Evolutionary conservation across 75 land plant genomes (phyloP).

Genomic region (Cryptomeria japonica): DNA sequence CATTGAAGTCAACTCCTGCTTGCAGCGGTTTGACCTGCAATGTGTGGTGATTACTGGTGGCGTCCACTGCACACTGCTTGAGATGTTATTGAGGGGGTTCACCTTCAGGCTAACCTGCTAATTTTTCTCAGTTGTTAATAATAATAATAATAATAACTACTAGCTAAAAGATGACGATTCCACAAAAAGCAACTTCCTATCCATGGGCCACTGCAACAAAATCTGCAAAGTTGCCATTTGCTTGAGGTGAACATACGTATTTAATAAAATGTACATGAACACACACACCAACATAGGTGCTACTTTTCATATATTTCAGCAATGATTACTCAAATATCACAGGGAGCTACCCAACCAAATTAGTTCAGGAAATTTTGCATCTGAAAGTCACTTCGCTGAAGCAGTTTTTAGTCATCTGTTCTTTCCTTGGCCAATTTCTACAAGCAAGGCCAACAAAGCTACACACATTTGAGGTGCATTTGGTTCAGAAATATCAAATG

Average conservation of each 20-base stretch:
- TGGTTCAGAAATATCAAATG: constrained; percentile 55
- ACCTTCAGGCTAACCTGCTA: no score
- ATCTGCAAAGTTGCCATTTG: neutral
- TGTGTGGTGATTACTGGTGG: no score
- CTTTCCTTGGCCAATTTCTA: constrained; percentile 65
- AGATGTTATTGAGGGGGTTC: no score
- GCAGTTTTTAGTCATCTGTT: neutral
- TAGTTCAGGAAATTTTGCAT: neutral
- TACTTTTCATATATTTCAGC: neutral
- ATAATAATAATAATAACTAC: neutral
- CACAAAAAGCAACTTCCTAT: neutral
- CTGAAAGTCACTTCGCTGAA: neutral
- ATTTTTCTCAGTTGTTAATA: no score
- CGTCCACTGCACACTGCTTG: no score
- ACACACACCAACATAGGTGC: neutral
- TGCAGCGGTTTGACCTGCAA: no score
- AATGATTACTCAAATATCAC: neutral
- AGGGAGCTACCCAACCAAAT: neutral
- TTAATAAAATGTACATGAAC: neutral
- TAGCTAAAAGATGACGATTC: neutral
- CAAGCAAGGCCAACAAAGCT: constrained; percentile 77
- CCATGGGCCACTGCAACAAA: neutral
- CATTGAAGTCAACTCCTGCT: no score
- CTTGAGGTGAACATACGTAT: neutral
- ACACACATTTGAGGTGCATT: constrained; percentile 90